Conservation (phyloP, 768 basidiomycete genomes). For the Leccinellum albellum region DNA sequence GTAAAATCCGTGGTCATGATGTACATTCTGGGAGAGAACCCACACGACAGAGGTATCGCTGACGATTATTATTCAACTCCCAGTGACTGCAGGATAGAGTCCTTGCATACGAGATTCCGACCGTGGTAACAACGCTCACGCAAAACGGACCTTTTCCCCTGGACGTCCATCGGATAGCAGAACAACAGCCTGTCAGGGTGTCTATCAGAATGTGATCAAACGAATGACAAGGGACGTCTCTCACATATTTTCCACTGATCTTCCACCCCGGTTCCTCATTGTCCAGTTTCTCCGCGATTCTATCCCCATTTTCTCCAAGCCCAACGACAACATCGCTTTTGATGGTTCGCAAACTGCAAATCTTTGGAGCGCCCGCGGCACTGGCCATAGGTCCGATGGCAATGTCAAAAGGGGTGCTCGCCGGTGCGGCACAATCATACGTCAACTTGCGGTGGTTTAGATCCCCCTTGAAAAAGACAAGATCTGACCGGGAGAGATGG, state of each 20-base stretch:
- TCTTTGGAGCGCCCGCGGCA: constrained; percentile 79
- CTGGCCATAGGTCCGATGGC: constrained; percentile 93
- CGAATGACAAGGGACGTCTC: constrained; percentile 28
- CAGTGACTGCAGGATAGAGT: neutral
- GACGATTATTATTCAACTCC: neutral
- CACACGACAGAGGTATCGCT: constrained; percentile 1
- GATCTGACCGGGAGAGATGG: constrained; percentile 82
- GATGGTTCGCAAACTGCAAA: constrained; percentile 86
- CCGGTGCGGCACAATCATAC: constrained; percentile 82
- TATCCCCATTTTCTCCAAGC: constrained; percentile 64
- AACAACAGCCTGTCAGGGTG: constrained; percentile 64
- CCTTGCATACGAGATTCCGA: neutral
- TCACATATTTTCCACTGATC: constrained; percentile 93
- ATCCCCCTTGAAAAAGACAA: constrained; percentile 94
- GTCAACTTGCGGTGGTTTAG: constrained; percentile 90
- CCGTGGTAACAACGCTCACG: constrained; percentile 29
- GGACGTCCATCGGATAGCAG: constrained; percentile 85
- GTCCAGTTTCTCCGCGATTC: constrained; percentile 75
- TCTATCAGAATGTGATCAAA: constrained; percentile 13
- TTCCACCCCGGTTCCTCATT: constrained; percentile 91
- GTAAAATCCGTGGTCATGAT: neutral
- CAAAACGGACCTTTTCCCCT: constrained; percentile 82
- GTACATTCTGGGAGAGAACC: neutral
- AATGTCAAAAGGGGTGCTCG: constrained; percentile 82
- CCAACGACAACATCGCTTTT: constrained; percentile 96